Conservation (phyloP, 1,139 yeast genomes). For the Debaryomyces subglobosus region DNA sequence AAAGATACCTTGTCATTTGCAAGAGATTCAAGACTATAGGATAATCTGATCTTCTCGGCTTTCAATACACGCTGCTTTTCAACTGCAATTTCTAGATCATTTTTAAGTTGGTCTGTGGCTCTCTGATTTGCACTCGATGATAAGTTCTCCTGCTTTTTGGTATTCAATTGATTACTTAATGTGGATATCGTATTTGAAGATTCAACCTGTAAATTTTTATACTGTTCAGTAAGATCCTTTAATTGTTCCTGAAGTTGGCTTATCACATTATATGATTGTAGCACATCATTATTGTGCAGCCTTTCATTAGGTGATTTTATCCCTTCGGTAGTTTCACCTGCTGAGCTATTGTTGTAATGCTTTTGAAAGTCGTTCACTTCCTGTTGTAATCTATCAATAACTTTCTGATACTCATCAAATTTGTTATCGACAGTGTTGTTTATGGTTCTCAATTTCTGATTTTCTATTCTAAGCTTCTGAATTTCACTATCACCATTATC, state of each 20-base stretch:
- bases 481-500: conserved; percentile 15
- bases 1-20: conserved; percentile 40
- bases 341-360: neutral
- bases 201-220: conserved; percentile 27
- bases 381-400: conserved; percentile 35
- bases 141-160: conserved; percentile 31
- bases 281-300: conserved; percentile 20
- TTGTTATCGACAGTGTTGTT: conserved; percentile 25
- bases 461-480: conserved; percentile 23
- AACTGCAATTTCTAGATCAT: conserved; percentile 45
- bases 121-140: conserved; percentile 23
- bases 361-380: conserved; percentile 33
- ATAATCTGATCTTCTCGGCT: conserved; percentile 52
- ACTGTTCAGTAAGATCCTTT: conserved; percentile 20
- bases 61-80: conserved; percentile 51
- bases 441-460: conserved; percentile 18
- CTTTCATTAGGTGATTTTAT: neutral
- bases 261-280: conserved; percentile 28
- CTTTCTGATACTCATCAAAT: conserved; percentile 34
- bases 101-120: conserved; percentile 33
- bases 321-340: conserved; percentile 9
- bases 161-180: conserved; percentile 32
- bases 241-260: conserved; percentile 25
- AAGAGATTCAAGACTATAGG: conserved; percentile 44
- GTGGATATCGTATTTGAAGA: conserved; percentile 30